These are phyloP conservation scores for Dendrocalamus latiflorus DNA, from an alignment of 202 grass and related monocot species.

Conservation along the genomic window DNA sequence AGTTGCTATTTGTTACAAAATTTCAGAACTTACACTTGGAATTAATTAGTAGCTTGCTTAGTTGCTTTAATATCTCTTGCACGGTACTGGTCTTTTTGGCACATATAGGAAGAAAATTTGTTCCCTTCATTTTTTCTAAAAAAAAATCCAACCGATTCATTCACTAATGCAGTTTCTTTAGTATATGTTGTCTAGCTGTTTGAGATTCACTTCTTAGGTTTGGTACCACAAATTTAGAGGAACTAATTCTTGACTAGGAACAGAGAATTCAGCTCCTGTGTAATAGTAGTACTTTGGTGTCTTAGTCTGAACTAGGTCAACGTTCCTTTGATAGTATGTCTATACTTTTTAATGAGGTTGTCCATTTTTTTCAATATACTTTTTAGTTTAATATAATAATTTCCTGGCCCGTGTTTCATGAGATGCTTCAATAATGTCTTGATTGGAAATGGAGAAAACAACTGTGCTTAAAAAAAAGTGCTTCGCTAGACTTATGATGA, in stretches of 20 bases:
- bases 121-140: neutral
- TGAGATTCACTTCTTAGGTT: neutral
- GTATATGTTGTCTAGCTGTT: constrained; percentile 2
- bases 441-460: constrained; percentile 18
- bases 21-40: neutral
- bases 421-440: constrained; percentile 26
- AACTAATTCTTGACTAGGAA: neutral
- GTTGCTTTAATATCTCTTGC: constrained; percentile 1
- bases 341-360: neutral
- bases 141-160: neutral
- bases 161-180: neutral
- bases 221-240: neutral
- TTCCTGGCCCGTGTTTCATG: neutral
- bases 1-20: constrained; percentile 23
- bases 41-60: constrained; percentile 7
- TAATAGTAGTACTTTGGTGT: constrained; percentile 1
- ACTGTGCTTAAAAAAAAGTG: neutral
- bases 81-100: neutral
- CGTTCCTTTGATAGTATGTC: neutral
- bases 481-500: constrained; percentile 5
- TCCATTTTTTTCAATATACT: neutral
- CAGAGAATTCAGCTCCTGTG: neutral
- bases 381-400: constrained; percentile 12
- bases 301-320: constrained; percentile 20
- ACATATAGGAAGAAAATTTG: constrained; percentile 9